Conservation (phyloP, 192 early-diverging fungal species). For the Backusella morwellensis region DNA sequence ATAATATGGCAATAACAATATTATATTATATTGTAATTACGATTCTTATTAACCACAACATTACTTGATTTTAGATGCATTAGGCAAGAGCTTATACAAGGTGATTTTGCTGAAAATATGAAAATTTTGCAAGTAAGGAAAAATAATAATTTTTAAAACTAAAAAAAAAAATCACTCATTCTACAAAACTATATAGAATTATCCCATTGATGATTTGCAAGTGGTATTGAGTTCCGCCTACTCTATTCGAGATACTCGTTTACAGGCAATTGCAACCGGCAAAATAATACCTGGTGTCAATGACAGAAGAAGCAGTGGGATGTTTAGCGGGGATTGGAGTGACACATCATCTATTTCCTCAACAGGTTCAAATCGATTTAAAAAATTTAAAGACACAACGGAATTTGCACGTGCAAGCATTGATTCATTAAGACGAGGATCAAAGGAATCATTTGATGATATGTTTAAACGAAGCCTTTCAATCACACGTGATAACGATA, state of each 20-base stretch:
- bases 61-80: conserved; percentile 40
- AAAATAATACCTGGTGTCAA: conserved; percentile 28
- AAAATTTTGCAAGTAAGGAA: conserved; percentile 54
- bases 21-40: conserved; percentile 2
- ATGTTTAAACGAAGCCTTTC: conserved; percentile 20
- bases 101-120: conserved; percentile 62
- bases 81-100: conserved; percentile 50
- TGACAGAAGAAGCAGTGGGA: conserved; percentile 23
- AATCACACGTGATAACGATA: not conserved
- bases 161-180: not conserved
- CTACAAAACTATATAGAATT: conserved; percentile 43
- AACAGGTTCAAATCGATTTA: conserved; percentile 18
- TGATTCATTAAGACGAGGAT: conserved; percentile 25
- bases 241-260: conserved; percentile 25
- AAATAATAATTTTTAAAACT: not conserved
- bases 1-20: not conserved
- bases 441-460: conserved; percentile 31
- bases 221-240: conserved; percentile 24
- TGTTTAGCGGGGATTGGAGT: conserved; percentile 23
- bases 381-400: conserved; percentile 25
- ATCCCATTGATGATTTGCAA: conserved; percentile 53
- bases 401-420: conserved; percentile 28
- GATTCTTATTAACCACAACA: not conserved
- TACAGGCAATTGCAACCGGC: conserved; percentile 9
- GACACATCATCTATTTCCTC: conserved; percentile 28